Base-by-base conservation (phyloP, 345 rosid genomes). In the Rubroshorea leprosula region DNA sequence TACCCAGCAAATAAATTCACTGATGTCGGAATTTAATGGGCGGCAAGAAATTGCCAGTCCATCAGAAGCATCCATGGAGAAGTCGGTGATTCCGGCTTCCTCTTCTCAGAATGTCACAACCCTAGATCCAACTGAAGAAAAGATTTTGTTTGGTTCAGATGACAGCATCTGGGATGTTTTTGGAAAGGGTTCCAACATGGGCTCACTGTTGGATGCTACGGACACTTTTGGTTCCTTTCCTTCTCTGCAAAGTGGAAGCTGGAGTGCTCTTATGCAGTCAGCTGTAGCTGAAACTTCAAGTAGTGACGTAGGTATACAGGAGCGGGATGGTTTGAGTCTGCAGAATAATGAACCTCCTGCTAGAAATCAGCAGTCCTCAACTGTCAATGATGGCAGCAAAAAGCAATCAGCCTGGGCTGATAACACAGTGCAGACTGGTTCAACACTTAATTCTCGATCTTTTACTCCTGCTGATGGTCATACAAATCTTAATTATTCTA, bases 261-360 rank as follows among this genome's bases (percentile, higher is more conserved):
- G 97, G 99, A 89, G 99, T 79, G 97, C 99, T 58, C 99, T 93
- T 60, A 93, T 93, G 99, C 97, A 83, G 65, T 89, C 99, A 66
- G 99, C 97, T 67, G 86, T 93, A 20, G 95, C 92, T 53, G 99
- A 93, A 81, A 75, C 96, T 62, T 79, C 92, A 44, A 78, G 72
- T 38, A 75, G 68, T 54, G 85, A 83, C 49, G 57, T 68, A 17
- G 81, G 77, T 49, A n/a, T 43, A 51, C 83, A 80, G 51, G 94
- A 81, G 68, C 78, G 84, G 87, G 68, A 71, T 76, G 76, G 82
- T 55, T 55, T 69, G 62, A 57, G 65, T 51, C 27, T 64, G 58
- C 80, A 19, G 44, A 59, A 55, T 62, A 50, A 48, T 18, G 79
- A 78, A 57, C 65, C 66, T 51, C 31, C 72, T 29, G 60, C 53